Evolutionary conservation across 257 asterid genomes (phyloP).

Genomic region (Handroanthus guayacan): DNA sequence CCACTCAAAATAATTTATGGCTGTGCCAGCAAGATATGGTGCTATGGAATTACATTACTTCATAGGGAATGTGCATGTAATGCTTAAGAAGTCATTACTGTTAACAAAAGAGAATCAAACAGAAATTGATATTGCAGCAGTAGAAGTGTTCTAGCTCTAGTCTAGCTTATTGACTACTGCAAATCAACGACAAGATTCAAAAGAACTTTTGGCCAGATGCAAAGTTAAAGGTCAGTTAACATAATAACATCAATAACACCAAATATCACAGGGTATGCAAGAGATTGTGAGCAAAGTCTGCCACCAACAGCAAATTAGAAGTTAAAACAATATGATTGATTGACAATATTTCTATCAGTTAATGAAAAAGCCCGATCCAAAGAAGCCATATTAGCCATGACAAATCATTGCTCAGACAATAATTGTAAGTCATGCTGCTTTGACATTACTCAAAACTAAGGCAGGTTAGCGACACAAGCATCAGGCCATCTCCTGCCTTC

Average conservation of each 20-base stretch:
- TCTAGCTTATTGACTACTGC: not conserved
- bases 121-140: not conserved
- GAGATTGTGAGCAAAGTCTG: no score
- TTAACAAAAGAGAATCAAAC: slow-evolving; percentile 13
- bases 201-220: not conserved
- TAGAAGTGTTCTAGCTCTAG: not conserved
- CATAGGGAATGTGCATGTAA: slow-evolving; percentile 4
- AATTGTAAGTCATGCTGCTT: not conserved
- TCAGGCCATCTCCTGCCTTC: no score
- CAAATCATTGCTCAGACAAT: no score
- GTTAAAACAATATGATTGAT: no score
- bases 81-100: slow-evolving; percentile 14
- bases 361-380: no score
- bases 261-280: not conserved
- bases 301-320: no score
- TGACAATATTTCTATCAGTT: no score
- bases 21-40: not conserved
- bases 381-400: no score
- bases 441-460: not conserved
- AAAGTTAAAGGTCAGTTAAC: not conserved
- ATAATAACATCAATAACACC: not conserved
- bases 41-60: not conserved
- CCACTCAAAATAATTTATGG: not conserved
- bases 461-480: no score
- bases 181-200: not conserved